Evolutionary conservation across 2,329 filamentous ascomycete genomes (phyloP).

Genomic region (Fusarium tupiense): DNA sequence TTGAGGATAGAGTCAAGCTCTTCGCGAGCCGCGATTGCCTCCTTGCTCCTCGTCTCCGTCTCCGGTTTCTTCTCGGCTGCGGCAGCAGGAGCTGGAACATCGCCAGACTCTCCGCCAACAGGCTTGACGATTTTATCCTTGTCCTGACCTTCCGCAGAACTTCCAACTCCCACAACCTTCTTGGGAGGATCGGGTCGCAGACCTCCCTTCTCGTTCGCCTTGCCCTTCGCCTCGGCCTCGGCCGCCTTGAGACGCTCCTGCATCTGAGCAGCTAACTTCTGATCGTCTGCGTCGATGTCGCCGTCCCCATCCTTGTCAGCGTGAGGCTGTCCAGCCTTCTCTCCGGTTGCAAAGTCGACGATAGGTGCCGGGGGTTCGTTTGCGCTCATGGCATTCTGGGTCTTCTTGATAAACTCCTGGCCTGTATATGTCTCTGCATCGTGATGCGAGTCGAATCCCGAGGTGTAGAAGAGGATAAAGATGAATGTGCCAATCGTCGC

Average conservation of each 20-base stretch:
- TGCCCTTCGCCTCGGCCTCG: constrained; percentile 73
- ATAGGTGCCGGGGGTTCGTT: constrained; percentile 50
- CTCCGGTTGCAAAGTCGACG: constrained; percentile 52
- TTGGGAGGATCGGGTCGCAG: constrained; percentile 68
- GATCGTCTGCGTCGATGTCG: constrained; percentile 66
- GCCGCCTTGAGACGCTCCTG: constrained; percentile 72
- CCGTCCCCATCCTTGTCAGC: constrained; percentile 65
- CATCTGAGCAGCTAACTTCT: constrained; percentile 61
- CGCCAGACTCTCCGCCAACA: constrained; percentile 35
- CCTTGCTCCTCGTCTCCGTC: constrained; percentile 65
- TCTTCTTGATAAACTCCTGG: constrained; percentile 69
- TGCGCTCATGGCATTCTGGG: constrained; percentile 63
- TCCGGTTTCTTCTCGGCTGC: constrained; percentile 49
- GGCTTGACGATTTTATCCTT: constrained; percentile 53
- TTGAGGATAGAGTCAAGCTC: constrained; percentile 85
- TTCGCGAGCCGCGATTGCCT: constrained; percentile 71
- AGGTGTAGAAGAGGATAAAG: constrained; percentile 77
- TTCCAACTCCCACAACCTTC: constrained; percentile 67
- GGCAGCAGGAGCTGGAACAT: constrained; percentile 7
- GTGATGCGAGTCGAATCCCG: constrained; percentile 62
- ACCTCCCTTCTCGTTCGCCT: constrained; percentile 72
- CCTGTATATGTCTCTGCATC: constrained; percentile 56
- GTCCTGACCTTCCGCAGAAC: constrained; percentile 63
- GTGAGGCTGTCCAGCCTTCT: constrained; percentile 52
- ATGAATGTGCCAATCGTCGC: constrained; percentile 72